Evolutionary conservation across 345 rosid species (phyloP).

Genomic region (Salix viminalis): DNA sequence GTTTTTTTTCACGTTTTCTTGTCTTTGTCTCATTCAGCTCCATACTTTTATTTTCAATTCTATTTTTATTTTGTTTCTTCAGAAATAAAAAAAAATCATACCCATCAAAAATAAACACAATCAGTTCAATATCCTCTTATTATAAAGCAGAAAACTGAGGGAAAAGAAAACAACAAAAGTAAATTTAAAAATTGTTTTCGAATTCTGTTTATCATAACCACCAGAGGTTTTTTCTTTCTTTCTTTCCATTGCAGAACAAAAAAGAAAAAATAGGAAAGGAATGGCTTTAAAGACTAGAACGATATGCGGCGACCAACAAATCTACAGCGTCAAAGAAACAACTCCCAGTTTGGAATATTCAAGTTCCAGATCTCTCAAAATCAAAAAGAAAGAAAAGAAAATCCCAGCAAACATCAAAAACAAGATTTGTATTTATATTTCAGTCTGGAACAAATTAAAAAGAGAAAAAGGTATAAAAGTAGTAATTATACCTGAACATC

Average conservation of each 20-base stretch:
- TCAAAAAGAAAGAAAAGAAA: neutral
- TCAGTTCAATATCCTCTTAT: conserved; percentile 1
- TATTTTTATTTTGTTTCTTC: neutral
- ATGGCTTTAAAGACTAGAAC: neutral
- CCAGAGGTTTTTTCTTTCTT: too few relatives aligned
- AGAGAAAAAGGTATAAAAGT: neutral
- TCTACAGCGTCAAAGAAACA: neutral
- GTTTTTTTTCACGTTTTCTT: conserved; percentile 15
- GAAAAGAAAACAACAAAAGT: neutral
- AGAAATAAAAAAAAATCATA: neutral
- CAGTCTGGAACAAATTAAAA: neutral
- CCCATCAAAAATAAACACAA: conserved; percentile 5
- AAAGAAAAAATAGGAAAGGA: too few relatives aligned
- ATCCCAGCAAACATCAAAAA: too few relatives aligned
- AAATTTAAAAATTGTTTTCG: neutral
- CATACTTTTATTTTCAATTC: neutral
- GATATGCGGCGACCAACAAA: neutral
- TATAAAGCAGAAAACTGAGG: neutral
- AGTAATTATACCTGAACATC: conserved; percentile 81
- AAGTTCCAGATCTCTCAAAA: neutral
- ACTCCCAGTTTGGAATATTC: neutral
- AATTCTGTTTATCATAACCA: too few relatives aligned
- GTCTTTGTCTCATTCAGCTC: conserved; percentile 9
- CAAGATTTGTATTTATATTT: neutral
- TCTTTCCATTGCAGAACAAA: too few relatives aligned